Evolutionary conservation across 768 basidiomycete species (phyloP).

Genomic region (Sarcodon sp.): DNA sequence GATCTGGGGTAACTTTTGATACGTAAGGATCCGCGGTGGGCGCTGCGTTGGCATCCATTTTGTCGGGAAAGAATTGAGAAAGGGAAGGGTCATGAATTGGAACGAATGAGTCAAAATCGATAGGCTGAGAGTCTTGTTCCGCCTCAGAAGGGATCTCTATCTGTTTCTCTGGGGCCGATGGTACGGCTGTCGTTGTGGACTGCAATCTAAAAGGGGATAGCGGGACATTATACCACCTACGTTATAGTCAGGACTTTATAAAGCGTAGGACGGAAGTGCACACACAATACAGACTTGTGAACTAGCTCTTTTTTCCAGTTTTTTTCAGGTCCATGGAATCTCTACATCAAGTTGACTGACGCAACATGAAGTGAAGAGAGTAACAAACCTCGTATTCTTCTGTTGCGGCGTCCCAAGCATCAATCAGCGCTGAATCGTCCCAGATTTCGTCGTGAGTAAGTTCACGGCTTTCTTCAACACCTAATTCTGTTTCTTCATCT

Average conservation of each 20-base stretch:
- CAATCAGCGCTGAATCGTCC: slow-evolving; percentile 76
- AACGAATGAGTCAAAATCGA: slow-evolving; percentile 60
- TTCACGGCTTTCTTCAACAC: slow-evolving; percentile 43
- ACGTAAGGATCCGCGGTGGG: slow-evolving; percentile 11
- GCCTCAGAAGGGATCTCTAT: slow-evolving; percentile 1
- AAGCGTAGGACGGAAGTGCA: slow-evolving; percentile 8
- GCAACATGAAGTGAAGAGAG: neutral
- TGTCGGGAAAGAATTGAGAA: slow-evolving; percentile 12
- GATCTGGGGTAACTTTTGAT: slow-evolving; percentile 44
- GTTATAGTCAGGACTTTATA: slow-evolving; percentile 2
- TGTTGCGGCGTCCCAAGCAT: slow-evolving; percentile 76
- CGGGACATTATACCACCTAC: slow-evolving; percentile 73
- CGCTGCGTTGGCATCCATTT: slow-evolving; percentile 1
- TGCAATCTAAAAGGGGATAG: slow-evolving; percentile 10
- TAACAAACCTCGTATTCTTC: slow-evolving; percentile 60
- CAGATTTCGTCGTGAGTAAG: slow-evolving; percentile 68
- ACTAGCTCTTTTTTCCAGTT: slow-evolving; percentile 61
- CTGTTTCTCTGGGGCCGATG: slow-evolving; percentile 1
- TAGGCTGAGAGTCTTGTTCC: slow-evolving; percentile 42
- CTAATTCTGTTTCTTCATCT: slow-evolving; percentile 20
- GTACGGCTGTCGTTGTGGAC: neutral
- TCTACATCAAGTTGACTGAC: slow-evolving; percentile 18
- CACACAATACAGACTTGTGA: slow-evolving; percentile 64
- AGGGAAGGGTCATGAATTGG: slow-evolving; percentile 61
- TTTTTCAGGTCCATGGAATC: slow-evolving; percentile 54